Conservation (phyloP, 371 early-diverging fungal genomes). For the Mucor lusitanicus region DNA sequence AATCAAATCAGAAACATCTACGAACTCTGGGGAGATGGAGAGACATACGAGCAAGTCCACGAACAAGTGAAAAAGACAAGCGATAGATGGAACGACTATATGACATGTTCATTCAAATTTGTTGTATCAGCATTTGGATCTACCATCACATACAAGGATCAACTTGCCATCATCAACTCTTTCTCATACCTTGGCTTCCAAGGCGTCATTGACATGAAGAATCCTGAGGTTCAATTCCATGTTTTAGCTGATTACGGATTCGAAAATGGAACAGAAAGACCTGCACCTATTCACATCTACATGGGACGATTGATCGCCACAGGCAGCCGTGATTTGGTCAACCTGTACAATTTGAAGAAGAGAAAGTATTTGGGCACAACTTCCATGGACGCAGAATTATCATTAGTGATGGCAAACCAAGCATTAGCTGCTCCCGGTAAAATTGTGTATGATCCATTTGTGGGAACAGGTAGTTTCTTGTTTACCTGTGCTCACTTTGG, state of each 20-base stretch:
- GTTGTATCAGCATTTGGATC: slow-evolving; percentile 75
- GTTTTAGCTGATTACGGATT: slow-evolving; percentile 77
- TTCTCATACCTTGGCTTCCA: slow-evolving; percentile 30
- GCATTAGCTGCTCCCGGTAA: slow-evolving; percentile 79
- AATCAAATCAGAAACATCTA: slow-evolving; percentile 60
- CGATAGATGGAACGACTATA: slow-evolving; percentile 67
- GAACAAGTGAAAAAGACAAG: slow-evolving; percentile 56
- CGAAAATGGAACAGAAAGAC: slow-evolving; percentile 40
- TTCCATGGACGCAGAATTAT: slow-evolving; percentile 97
- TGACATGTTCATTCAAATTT: slow-evolving; percentile 79
- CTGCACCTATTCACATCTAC: slow-evolving; percentile 58
- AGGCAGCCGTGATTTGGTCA: slow-evolving; percentile 76
- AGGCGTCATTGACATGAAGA: slow-evolving; percentile 74
- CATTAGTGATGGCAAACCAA: slow-evolving; percentile 95
- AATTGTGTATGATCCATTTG: slow-evolving; percentile 96
- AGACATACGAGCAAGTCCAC: slow-evolving; percentile 66
- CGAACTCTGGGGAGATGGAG: slow-evolving; percentile 78
- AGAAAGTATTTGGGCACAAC: slow-evolving; percentile 94
- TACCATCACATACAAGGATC: slow-evolving; percentile 68
- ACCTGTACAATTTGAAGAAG: slow-evolving; percentile 88
- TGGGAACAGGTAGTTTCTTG: slow-evolving; percentile 94
- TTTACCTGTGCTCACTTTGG: slow-evolving; percentile 94
- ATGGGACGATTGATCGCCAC: slow-evolving; percentile 74
- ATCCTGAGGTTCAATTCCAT: slow-evolving; percentile 78
- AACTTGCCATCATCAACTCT: slow-evolving; percentile 77